Base-by-base conservation (phyloP, 768 basidiomycete species). In the Fistulinella prunicolor region DNA sequence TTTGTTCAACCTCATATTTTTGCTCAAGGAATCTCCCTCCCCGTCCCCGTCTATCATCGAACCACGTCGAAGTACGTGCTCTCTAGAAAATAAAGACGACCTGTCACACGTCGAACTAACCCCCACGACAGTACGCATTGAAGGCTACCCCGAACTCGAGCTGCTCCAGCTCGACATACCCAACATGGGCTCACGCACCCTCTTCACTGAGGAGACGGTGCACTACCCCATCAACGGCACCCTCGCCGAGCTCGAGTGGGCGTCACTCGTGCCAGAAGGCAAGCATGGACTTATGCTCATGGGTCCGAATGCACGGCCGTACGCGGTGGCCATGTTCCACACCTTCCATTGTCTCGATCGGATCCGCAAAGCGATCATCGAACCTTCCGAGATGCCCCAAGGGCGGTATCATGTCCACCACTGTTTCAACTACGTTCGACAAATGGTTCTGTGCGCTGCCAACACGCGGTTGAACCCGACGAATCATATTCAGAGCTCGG, bases 371-470 rank as follows among this genome's bases (percentile, higher is more conserved):
- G 59, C 63, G 30, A 49, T 69, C 46, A 38, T 45, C 9, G 24
- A 6, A 3, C 16, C 30, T 8, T 46, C 45, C 14, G 38, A 21
- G 37, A 6, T 36, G 4, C 16, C 6, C 9, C 46, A 40, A 3
- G 49, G 32, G 6, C 54, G 48, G 44, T 29, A 44, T n/a, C 58
- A 60, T 30, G 51, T 28, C 21, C 52, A 61, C 9, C 72, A 75
- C 29, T 74, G 72, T 38, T 48, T 74, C 53, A 74, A 73, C 46
- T 73, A 75, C 28, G 49, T 75, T 16, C 56, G 66, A 4, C 69
- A 74, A 61, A 67, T 66, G 62, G 46, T 72, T 0, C 53, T 69
- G 23, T 75, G 73, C 35, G 63, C 63, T 1, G 63, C 62, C 4
- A 65, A 72, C 44, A 60, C 63, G 21, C 58, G 63, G 22, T 28